Evolutionary conservation across 208 protist genomes (phyloP), one percentile per base, ranked within the genome.

Genomic region (Wallacemonas sp.): DNA sequence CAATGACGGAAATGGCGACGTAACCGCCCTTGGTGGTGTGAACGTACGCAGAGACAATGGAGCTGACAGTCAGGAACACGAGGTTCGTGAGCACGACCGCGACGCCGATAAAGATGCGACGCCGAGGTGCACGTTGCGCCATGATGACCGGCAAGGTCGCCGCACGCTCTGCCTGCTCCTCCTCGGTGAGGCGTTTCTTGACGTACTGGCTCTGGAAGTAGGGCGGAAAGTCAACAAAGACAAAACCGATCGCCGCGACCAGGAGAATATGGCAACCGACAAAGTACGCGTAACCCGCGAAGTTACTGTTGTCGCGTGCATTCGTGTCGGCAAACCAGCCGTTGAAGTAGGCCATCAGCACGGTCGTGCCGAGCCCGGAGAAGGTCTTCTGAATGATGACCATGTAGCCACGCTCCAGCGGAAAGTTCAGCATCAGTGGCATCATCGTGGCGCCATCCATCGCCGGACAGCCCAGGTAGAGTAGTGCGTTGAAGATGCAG

Each of bases 301-400:
- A 87, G 71, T 89, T 80, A 48, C 71, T 82, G n/a, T 77, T 52
- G 0, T 58, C 22, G 26, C 39, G 38, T n/a, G 70, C 45, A 13
- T 68, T 48, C 42, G 30, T 10, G 50, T 75, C 55, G n/a, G 27
- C 52, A 50, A 93, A 93, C 76, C 78, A 91, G 24, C 74, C 84
- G 54, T 89, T 89, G 67, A 89, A 91, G 76, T 89, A 91, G 17
- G 73, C 75, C 79, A 89, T 85, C 22, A 91, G 64, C 34, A 94
- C 73, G 8, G 81, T 78, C n/a, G 84, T 85, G 24, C 87, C 87
- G 27, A 93, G 78, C 17, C 87, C 87, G 17, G 78, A 78, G 53
- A 91, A 91, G 13, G 87, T 91, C 68, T 93, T 93, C 55, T 87
- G 77, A 48, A 91, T 85, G 42, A 90, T 77, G 26, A 93, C 79